These are phyloP conservation scores for Panaeolus cyanescens DNA, from an alignment of 768 basidiomycete species.

Conservation along the genomic window DNA sequence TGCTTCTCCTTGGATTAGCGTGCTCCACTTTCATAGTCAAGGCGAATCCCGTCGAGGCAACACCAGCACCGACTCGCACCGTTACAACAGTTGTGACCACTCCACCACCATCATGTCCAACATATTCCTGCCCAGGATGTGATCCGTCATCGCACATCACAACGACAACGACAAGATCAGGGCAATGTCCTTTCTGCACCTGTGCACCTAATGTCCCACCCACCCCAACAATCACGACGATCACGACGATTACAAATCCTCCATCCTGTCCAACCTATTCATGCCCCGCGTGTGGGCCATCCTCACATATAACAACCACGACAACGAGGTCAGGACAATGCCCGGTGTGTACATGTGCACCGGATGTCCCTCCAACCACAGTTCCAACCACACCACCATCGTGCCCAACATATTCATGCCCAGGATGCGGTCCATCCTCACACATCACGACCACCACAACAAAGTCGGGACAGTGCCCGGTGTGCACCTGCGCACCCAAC, in stretches of 20 bases:
- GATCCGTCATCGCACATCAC: no score
- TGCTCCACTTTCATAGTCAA: neutral
- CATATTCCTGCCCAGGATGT: no score
- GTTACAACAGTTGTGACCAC: no score
- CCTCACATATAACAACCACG: neutral
- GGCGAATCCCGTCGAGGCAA: neutral
- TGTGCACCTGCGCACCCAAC: constrained; percentile 4
- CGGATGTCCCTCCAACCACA: neutral
- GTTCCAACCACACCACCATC: neutral
- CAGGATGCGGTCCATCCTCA: neutral
- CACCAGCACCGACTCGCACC: no score
- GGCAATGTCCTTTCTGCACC: neutral
- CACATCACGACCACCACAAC: neutral
- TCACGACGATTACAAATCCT: no score
- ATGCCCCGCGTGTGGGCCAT: neutral
- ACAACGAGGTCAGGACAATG: constrained; percentile 1
- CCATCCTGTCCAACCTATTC: no score
- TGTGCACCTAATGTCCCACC: no score
- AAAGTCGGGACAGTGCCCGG: constrained; percentile 1
- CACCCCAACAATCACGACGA: no score
- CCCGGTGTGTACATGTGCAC: constrained; percentile 5
- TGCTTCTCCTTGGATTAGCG: neutral
- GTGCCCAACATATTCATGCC: neutral
- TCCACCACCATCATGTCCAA: no score
- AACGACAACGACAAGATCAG: no score